Evolutionary conservation across 257 asterid species (phyloP), one percentile per base, ranked within the genome.

Genomic region (Nicotiana tabacum): DNA sequence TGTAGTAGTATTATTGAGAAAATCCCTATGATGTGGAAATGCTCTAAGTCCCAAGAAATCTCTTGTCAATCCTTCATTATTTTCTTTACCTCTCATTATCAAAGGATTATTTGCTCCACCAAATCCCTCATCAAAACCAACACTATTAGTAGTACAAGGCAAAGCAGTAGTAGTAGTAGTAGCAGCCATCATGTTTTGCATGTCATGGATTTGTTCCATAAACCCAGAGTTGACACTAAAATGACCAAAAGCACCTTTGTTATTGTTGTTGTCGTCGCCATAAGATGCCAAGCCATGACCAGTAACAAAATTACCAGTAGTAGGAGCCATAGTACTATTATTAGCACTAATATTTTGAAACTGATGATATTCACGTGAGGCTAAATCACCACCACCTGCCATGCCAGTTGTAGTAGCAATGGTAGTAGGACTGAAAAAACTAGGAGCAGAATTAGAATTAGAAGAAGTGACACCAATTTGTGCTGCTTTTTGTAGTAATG

Each of bases 401-500:
- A 83, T 15, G 39, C 62, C 83, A 55, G 81, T 48, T 48, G 83
- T 18, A 39, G 43, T 27, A 48, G 39, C 39, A 35, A 5, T 5
- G 5, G 37, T 32, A 57, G 72, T 9, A 79, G 83, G 60, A 51
- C 46, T 76, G 29, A 76, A 51, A 76, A 76, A 27, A 27, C 9
- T 51, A n/a, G 61, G 13, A 72, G 57, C 5, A 27, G 35, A 2
- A 24, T 2, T 11, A 69, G 77, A n/a, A 2, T 43, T 53, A 76
- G 78, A 65, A 32, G 60, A 89, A 12, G 91, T 87, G 0, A 90
- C 97, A 27, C 97, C 97, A 89, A 92, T 91, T 27, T 89, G 93
- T 1, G 97, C 89, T 18, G 97, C 95, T 64, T 91, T 92, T 64
- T 92, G 97, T 24, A 92, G 88, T 90, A 92, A 61, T 2, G 93